These are phyloP conservation scores for Groenewaldozyma salmanticensis DNA, from an alignment of 805 yeast species.

Conservation along the genomic window DNA sequence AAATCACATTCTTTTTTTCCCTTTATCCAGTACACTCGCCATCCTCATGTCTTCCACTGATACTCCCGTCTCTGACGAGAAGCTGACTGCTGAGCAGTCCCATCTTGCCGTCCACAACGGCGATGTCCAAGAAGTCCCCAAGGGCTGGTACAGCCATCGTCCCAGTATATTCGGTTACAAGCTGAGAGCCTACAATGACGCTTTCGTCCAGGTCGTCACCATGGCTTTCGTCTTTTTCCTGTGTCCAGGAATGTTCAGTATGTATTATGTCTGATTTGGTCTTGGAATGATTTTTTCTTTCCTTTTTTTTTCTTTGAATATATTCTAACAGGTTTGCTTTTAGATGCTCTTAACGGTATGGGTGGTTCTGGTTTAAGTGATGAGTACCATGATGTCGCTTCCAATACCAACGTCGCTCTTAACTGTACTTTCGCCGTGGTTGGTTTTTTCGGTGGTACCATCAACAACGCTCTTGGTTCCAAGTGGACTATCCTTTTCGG, in stretches of 20 bases:
- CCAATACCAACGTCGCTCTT: slow-evolving; percentile 43
- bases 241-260: slow-evolving; percentile 47
- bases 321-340: too few relatives aligned
- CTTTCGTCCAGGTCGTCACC: slow-evolving; percentile 36
- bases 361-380: slow-evolving; percentile 44
- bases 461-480: slow-evolving; percentile 42
- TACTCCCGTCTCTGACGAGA: too few relatives aligned
- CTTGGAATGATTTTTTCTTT: too few relatives aligned
- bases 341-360: slow-evolving; percentile 41
- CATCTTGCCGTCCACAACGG: too few relatives aligned
- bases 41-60: too few relatives aligned
- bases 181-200: slow-evolving; percentile 31
- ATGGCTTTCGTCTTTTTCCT: slow-evolving; percentile 38
- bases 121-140: background rate
- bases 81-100: too few relatives aligned
- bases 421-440: slow-evolving; percentile 46
- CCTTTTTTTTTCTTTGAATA: too few relatives aligned
- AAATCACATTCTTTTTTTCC: too few relatives aligned
- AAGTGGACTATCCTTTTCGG: slow-evolving; percentile 34
- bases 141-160: slow-evolving; percentile 18
- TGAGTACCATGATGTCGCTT: too few relatives aligned
- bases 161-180: slow-evolving; percentile 17
- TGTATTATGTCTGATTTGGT: too few relatives aligned
- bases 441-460: slow-evolving; percentile 49
- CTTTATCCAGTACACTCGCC: too few relatives aligned